These are phyloP conservation scores for Aphanocladium album DNA, from an alignment of 2,329 filamentous ascomycete genomes.

Conservation along the genomic window DNA sequence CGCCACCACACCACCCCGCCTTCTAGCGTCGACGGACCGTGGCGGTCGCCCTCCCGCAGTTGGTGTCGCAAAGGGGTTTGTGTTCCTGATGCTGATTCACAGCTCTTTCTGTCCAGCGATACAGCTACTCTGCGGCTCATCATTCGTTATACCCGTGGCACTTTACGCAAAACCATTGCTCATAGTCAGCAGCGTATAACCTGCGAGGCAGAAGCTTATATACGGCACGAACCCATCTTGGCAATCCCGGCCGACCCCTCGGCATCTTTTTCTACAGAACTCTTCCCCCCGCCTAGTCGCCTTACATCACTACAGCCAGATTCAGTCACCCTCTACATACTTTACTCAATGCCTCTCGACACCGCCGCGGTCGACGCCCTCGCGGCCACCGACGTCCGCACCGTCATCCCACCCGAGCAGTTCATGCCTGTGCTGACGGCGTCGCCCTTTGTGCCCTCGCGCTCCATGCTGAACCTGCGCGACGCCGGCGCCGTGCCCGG, in stretches of 20 bases:
- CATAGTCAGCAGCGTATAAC: not conserved
- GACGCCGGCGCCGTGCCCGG: conserved; percentile 43
- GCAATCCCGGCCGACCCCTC: not conserved
- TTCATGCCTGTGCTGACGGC: conserved; percentile 32
- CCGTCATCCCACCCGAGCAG: conserved; percentile 32
- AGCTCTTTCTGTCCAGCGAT: not conserved
- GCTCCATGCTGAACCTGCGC: conserved; percentile 47
- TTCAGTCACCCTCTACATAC: too few relatives aligned
- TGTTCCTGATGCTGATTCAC: not conserved
- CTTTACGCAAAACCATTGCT: not conserved
- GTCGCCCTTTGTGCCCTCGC: conserved; percentile 43
- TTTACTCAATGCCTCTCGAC: conserved; percentile 19
- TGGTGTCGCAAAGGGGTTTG: not conserved
- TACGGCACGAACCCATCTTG: not conserved
- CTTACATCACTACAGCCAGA: too few relatives aligned
- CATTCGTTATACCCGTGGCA: not conserved
- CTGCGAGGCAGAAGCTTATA: not conserved
- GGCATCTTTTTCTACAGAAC: not conserved
- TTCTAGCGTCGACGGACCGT: not conserved
- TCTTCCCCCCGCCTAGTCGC: too few relatives aligned
- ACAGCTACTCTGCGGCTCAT: not conserved
- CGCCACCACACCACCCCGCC: not conserved
- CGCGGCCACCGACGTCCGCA: conserved; percentile 35
- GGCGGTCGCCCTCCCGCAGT: not conserved
- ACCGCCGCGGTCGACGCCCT: conserved; percentile 30